Percentiles rank a stretch among this genome's conserved stretches.
These are phyloP conservation scores for Leishmania turanica DNA, from an alignment of 208 protist genomes.

Conservation along the genomic window DNA sequence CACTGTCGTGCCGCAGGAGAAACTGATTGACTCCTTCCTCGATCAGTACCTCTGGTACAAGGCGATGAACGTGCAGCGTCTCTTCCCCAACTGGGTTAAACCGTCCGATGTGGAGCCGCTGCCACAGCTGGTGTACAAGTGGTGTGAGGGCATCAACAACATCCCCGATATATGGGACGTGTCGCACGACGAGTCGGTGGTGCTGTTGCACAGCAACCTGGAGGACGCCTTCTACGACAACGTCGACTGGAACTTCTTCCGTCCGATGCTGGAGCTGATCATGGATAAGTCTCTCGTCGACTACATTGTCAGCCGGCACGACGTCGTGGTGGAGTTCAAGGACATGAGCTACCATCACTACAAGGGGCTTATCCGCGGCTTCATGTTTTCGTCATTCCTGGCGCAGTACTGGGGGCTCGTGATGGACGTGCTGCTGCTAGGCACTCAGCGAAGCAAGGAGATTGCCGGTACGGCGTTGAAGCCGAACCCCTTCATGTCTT, in stretches of 20 bases:
- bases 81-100: slow-evolving; percentile 99
- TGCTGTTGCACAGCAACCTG: slow-evolving; percentile 98
- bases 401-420: slow-evolving; percentile 99
- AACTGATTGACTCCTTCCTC: slow-evolving; percentile 99
- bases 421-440: slow-evolving; percentile 99
- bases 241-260: slow-evolving; percentile 99
- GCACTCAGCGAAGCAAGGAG: slow-evolving; percentile 97
- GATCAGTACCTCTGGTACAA: slow-evolving; percentile 99
- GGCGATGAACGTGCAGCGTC: slow-evolving; percentile 97
- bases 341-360: slow-evolving; percentile 99
- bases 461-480: slow-evolving; percentile 97
- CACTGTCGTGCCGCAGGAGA: slow-evolving; percentile 99
- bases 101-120: slow-evolving; percentile 99
- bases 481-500: slow-evolving; percentile 99
- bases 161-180: slow-evolving; percentile 98
- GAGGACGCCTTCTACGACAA: slow-evolving; percentile 99
- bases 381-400: slow-evolving; percentile 99
- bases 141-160: slow-evolving; percentile 99
- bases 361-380: slow-evolving; percentile 99
- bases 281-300: slow-evolving; percentile 99
- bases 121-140: slow-evolving; percentile 99
- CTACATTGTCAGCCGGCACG: slow-evolving; percentile 99
- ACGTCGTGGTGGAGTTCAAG: slow-evolving; percentile 99
- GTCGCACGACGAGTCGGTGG: slow-evolving; percentile 97
- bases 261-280: slow-evolving; percentile 99